Conservation (phyloP, 441 rosid genomes). For the Erodium moschatum region DNA sequence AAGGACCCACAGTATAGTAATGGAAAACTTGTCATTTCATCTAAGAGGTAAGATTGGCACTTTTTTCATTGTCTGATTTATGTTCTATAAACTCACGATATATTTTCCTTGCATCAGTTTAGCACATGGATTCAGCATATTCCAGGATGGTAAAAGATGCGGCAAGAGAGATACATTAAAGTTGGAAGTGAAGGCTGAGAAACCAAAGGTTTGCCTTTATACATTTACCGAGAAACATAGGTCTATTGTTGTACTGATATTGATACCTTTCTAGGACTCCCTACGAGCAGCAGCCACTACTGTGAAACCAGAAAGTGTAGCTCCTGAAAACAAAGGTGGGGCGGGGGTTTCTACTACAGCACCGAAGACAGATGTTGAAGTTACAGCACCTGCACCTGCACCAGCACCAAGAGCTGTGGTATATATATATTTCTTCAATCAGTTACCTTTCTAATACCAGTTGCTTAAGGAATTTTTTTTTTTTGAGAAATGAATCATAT, state of each 20-base stretch:
- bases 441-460: too few relatives aligned
- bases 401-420: too few relatives aligned
- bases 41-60: constrained; percentile 39
- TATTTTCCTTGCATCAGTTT: constrained; percentile 37
- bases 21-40: constrained; percentile 60
- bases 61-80: neutral
- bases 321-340: constrained; percentile 35
- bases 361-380: too few relatives aligned
- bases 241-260: neutral
- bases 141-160: constrained; percentile 48
- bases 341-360: constrained; percentile 19
- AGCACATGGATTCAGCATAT: constrained; percentile 64
- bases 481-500: too few relatives aligned
- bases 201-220: constrained; percentile 30
- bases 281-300: constrained; percentile 18
- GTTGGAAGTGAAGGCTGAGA: constrained; percentile 39
- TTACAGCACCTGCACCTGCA: too few relatives aligned
- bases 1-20: constrained; percentile 54
- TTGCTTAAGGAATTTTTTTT: too few relatives aligned
- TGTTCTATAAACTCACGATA: constrained; percentile 7
- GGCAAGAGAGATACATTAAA: constrained; percentile 34
- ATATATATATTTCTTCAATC: neutral
- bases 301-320: constrained; percentile 27
- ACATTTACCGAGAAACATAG: neutral
- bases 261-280: constrained; percentile 26